Percentiles rank a stretch among this genome's conserved stretches.
Conservation (phyloP, 805 yeast genomes). For the Lachancea waltii region DNA sequence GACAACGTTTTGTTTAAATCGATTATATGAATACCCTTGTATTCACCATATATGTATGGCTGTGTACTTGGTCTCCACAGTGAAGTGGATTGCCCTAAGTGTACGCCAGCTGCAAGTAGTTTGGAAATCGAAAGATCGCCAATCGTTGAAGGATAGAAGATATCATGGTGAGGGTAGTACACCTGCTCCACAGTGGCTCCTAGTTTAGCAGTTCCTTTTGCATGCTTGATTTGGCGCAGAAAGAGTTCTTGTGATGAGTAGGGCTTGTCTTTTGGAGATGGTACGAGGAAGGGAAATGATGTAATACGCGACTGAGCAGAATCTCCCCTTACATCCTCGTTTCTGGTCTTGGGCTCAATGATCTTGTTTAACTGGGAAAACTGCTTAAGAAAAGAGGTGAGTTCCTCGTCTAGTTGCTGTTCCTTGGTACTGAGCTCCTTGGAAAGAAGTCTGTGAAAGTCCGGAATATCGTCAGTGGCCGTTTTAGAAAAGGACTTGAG, state of each 20-base stretch:
- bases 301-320: slow-evolving; percentile 10
- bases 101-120: slow-evolving; percentile 87
- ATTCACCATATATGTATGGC: slow-evolving; percentile 80
- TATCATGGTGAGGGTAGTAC: slow-evolving; percentile 63
- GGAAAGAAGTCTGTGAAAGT: slow-evolving; percentile 12
- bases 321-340: neutral
- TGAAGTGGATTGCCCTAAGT: slow-evolving; percentile 83
- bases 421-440: slow-evolving; percentile 22
- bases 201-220: slow-evolving; percentile 44
- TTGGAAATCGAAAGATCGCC: slow-evolving; percentile 59
- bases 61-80: slow-evolving; percentile 76
- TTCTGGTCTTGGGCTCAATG: slow-evolving; percentile 14
- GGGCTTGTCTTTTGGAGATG: slow-evolving; percentile 54
- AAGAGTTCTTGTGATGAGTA: slow-evolving; percentile 74
- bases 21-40: slow-evolving; percentile 85
- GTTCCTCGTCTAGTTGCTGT: slow-evolving; percentile 28
- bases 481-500: slow-evolving; percentile 16
- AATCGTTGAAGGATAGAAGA: slow-evolving; percentile 50
- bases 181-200: slow-evolving; percentile 61
- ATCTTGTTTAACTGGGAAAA: slow-evolving; percentile 21
- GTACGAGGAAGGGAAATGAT: slow-evolving; percentile 52
- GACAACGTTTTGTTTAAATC: slow-evolving; percentile 80
- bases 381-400: slow-evolving; percentile 24
- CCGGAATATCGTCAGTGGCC: slow-evolving; percentile 16
- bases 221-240: slow-evolving; percentile 64